These are phyloP conservation scores for Haematococcus sp. DNA, from an alignment of 139 green algal genomes.

Conservation along the genomic window DNA sequence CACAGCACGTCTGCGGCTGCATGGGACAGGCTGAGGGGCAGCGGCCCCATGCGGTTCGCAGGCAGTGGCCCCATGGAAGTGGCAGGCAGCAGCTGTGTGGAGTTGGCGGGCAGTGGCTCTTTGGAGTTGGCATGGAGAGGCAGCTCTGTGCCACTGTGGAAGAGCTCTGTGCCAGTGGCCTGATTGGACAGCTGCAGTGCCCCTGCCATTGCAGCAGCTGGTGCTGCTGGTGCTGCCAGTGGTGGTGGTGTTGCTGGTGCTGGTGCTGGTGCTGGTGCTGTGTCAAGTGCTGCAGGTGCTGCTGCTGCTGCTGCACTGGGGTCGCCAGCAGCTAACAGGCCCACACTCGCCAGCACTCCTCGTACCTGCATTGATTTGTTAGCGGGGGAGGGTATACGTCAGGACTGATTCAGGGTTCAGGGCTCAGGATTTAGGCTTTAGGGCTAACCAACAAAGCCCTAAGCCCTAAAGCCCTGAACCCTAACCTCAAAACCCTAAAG, in stretches of 20 bases:
- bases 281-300: neutral
- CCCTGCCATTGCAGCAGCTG: neutral
- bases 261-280: neutral
- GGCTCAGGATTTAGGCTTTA: too few species aligned
- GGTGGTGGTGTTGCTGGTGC: neutral
- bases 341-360: slow-evolving; percentile 6
- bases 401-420: slow-evolving; percentile 5
- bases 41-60: neutral
- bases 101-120: too few species aligned
- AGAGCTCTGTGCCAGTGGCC: neutral
- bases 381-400: neutral
- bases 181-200: neutral
- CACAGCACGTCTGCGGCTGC: too few species aligned
- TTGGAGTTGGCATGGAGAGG: neutral
- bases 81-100: neutral
- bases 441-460: too few species aligned
- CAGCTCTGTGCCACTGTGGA: neutral
- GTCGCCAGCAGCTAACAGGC: slow-evolving; percentile 5
- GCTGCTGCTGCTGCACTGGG: slow-evolving; percentile 6
- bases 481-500: too few species aligned
- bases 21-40: too few species aligned
- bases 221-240: neutral
- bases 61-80: neutral
- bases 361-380: too few species aligned
- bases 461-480: too few species aligned